Evolutionary conservation across 1,139 yeast species (phyloP).

Genomic region (Pichia norvegensis): DNA sequence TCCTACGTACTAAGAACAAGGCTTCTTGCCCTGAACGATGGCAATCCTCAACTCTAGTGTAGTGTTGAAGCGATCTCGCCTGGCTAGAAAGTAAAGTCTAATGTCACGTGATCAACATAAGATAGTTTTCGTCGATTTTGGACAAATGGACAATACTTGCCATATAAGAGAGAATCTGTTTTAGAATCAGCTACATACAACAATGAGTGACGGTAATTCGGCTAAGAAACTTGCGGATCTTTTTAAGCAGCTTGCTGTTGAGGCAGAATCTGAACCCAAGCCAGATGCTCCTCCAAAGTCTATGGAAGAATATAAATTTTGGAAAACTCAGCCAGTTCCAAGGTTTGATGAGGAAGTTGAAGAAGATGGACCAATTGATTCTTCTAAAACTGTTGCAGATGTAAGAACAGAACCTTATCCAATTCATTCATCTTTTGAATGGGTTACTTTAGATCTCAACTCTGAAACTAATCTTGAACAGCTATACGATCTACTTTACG

Average conservation of each 20-base stretch:
- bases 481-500: conserved; percentile 71
- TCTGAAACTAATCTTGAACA: conserved; percentile 54
- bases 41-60: too few relatives aligned
- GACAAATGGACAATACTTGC: too few relatives aligned
- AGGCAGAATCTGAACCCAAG: conserved; percentile 38
- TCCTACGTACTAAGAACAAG: too few relatives aligned
- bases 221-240: conserved; percentile 40
- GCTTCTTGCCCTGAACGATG: too few relatives aligned
- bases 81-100: too few relatives aligned
- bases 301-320: conserved; percentile 89
- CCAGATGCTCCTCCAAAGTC: conserved; percentile 42
- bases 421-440: conserved; percentile 71
- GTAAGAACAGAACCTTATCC: conserved; percentile 65
- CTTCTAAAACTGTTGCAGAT: conserved; percentile 56
- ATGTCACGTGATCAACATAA: too few relatives aligned
- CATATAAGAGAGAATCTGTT: too few relatives aligned
- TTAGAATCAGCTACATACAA: not conserved
- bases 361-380: conserved; percentile 79
- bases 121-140: too few relatives aligned
- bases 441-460: conserved; percentile 74
- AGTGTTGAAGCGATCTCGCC: too few relatives aligned
- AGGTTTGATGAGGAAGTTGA: conserved; percentile 58
- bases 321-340: conserved; percentile 97
- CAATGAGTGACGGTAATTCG: conserved; percentile 4
- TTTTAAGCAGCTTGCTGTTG: conserved; percentile 43